Base-by-base conservation (phyloP, 441 rosid species). In the Eugenia klotzschiana region DNA sequence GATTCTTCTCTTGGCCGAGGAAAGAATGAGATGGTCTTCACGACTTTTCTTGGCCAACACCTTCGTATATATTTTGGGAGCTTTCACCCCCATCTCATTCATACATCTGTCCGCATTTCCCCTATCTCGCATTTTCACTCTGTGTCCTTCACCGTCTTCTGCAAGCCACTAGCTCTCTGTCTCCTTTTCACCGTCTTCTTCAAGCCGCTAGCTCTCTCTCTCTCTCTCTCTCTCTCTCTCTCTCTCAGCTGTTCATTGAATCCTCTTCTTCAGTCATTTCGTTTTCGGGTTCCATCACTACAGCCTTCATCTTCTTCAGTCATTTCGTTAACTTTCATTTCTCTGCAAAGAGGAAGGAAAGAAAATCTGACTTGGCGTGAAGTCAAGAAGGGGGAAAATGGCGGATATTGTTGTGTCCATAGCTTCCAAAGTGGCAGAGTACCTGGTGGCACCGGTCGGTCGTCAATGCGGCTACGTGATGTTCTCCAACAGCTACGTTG, bases 331-430 rank as follows among this genome's bases (percentile, higher is more conserved):
- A 13, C 37, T 3, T 26, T 26, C 5, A 0, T 13, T 57, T 14
- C 37, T 57, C 37, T 2, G 0, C 9, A 6, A 13, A 57, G 2
- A 52, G 1, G 27, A 14, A 57, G 69, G 18, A 0, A 13, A 11
- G 8, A 25, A 57, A 55, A 29, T 10, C 41, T 5, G 8, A 2
- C 29, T n/a, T n/a, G n/a, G n/a, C n/a, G n/a, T n/a, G 69, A 3
- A 57, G 0, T 0, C 37, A 13, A 3, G 14, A 14, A 6, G 0
- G 1, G 69, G 37, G 37, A 0, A 57, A 26, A 57, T 26, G 37
- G 69, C 0, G 37, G 0, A 26, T 14, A 1, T 14, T 1, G 37
- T 1, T 57, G 0, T 26, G 0, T 0, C 37, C 0, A 0, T 26
- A 14, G 22, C 20, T 26, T 0, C 5, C 37, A 26, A 6, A 57